Base-by-base conservation (phyloP, 371 early-diverging fungal genomes). In the Rhizomucor miehei region DNA sequence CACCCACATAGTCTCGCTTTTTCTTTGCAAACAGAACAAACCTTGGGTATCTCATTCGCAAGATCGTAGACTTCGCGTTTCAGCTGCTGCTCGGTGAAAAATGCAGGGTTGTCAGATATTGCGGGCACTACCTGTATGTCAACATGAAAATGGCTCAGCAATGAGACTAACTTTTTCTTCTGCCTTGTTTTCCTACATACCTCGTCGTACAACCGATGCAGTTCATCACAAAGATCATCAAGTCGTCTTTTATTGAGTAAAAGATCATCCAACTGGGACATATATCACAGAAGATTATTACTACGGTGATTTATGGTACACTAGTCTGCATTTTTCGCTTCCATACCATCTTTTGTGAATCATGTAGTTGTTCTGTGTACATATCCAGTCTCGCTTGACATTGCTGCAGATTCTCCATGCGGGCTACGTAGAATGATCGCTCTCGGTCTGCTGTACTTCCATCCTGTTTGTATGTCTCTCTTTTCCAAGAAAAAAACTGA, bases 181-280 rank as follows among this genome's bases (percentile, higher is more conserved):
- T n/a, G n/a, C n/a, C n/a, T n/a, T n/a, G n/a, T n/a, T n/a, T n/a
- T n/a, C n/a, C n/a, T n/a, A n/a, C n/a, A n/a, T 50, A 75, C 76
- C 59, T 76, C 59, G 19, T 76, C 69, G 45, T 68, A 73, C 21
- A 76, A 43, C 13, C 40, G 16, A 34, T 66, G 66, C 17, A 76
- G 36, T 25, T 68, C 57, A 5, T 56, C 48, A 51, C 73, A 76
- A 25, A 59, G 52, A 10, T 37, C 44, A 41, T 76, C 69, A 39
- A 76, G 43, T 34, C 57, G 64, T 21, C 44, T 12, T 48, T 71
- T 76, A 48, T 71, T 63, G 23, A 21, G 24, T 35, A 52, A 55
- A 23, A 73, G 45, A 20, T 73, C 73, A 14, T 66, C 46, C 39
- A 73, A 57, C 75, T 62, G 20, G 38, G 12, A 17, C 25, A 40